Evolutionary conservation across 257 asterid genomes (phyloP).

Genomic region (Gentiana straminea): DNA sequence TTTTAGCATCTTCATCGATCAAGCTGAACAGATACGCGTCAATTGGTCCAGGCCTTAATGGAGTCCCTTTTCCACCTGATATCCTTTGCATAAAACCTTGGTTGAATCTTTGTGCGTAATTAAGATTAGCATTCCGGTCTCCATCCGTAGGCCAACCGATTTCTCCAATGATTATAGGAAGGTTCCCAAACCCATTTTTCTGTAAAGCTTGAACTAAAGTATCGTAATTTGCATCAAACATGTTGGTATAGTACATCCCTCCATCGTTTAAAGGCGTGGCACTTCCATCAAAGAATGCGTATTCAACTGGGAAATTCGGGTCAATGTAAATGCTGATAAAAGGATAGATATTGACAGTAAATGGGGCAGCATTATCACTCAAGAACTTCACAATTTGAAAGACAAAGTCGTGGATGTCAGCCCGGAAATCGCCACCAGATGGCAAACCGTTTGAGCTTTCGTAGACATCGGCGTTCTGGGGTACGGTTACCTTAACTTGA

Average conservation of each 20-base stretch:
- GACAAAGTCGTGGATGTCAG: constrained; percentile 53
- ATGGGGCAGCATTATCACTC: constrained; percentile 51
- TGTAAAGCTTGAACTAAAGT: constrained; percentile 73
- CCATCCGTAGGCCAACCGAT: constrained; percentile 92
- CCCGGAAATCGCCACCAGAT: constrained; percentile 63
- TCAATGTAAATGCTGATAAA: constrained; percentile 73
- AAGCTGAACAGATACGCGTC: constrained; percentile 67
- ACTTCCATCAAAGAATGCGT: constrained; percentile 69
- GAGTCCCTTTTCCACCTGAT: constrained; percentile 60
- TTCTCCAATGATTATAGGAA: constrained; percentile 63
- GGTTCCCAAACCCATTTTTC: constrained; percentile 50
- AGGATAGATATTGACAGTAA: constrained; percentile 79
- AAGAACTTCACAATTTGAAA: constrained; percentile 48
- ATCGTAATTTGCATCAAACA: constrained; percentile 80
- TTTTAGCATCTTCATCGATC: constrained; percentile 73
- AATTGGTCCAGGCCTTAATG: constrained; percentile 63
- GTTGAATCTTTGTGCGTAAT: constrained; percentile 50
- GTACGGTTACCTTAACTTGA: constrained; percentile 75
- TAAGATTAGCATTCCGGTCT: constrained; percentile 47
- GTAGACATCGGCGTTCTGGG: constrained; percentile 82
- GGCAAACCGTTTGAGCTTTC: constrained; percentile 41
- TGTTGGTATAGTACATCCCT: constrained; percentile 49
- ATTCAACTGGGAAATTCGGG: constrained; percentile 59
- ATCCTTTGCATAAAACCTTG: constrained; percentile 64
- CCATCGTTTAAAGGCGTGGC: constrained; percentile 51